Evolutionary conservation across 164 flowering plant genomes (phyloP).

Genomic region (Taxillus chinensis): DNA sequence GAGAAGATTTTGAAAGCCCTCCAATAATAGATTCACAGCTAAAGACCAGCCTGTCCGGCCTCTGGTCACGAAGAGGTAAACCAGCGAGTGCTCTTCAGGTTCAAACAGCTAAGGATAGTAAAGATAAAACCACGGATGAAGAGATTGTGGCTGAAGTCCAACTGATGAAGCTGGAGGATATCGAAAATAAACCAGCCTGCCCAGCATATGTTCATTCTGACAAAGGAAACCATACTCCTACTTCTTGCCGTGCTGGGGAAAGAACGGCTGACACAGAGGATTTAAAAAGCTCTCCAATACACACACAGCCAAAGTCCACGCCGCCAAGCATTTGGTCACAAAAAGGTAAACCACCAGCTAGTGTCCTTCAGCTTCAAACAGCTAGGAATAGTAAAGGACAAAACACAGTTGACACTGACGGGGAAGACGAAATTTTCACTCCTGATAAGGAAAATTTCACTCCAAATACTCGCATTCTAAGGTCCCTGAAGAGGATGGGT

Average conservation of each 20-base stretch:
- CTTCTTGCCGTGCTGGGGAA: background rate
- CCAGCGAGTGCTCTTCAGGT: slow-evolving; percentile 28
- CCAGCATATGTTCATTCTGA: too few relatives aligned
- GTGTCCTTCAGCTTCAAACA: background rate
- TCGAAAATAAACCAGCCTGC: too few relatives aligned
- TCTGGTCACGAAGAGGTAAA: slow-evolving; percentile 66
- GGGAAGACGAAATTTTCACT: slow-evolving; percentile 28
- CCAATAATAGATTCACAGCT: slow-evolving; percentile 10
- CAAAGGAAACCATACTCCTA: too few relatives aligned
- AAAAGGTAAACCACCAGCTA: background rate
- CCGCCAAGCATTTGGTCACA: background rate
- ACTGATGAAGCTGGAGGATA: slow-evolving; percentile 8
- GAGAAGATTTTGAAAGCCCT: slow-evolving; percentile 20
- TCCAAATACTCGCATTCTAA: slow-evolving; percentile 26
- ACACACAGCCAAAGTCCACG: background rate
- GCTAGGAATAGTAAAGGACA: background rate
- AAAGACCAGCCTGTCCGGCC: slow-evolving; percentile 13
- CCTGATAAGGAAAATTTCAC: slow-evolving; percentile 65
- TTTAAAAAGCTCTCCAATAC: background rate
- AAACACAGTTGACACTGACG: slow-evolving; percentile 5
- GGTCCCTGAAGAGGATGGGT: slow-evolving; percentile 25
- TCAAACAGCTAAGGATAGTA: slow-evolving; percentile 26
- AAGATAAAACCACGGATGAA: slow-evolving; percentile 10
- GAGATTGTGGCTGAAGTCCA: slow-evolving; percentile 5
- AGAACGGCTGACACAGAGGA: background rate